A percentile compares a stretch with the other conserved stretches of the same genome.
Conservation (phyloP, 805 yeast genomes). For the Cyberlindnera euphorbiae region DNA sequence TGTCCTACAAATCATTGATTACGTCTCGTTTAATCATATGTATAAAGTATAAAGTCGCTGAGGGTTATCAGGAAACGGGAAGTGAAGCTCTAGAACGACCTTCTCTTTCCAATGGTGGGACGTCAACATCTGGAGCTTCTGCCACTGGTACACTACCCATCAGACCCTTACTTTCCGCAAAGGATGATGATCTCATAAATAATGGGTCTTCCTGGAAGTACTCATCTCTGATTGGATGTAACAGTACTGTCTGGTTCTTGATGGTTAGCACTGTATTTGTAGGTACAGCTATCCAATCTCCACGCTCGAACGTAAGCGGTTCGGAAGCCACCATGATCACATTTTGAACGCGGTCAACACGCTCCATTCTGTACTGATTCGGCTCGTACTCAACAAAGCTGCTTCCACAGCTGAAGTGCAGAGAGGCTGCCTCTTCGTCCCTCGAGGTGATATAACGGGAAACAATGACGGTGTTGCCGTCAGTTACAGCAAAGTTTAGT, state of each 20-base stretch:
- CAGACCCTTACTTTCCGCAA: conserved; percentile 88
- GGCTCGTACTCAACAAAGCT: conserved; percentile 85
- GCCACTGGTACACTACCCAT: conserved; percentile 85
- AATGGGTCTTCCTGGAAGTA: conserved; percentile 72
- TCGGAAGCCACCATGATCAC: conserved; percentile 97
- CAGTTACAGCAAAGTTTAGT: conserved; percentile 91
- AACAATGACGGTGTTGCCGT: conserved; percentile 82
- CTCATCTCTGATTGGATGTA: conserved; percentile 91
- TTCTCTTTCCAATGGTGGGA: conserved; percentile 79
- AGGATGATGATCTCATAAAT: conserved; percentile 64
- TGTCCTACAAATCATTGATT: no score
- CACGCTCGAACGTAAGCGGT: conserved; percentile 92
- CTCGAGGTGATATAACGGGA: conserved; percentile 84
- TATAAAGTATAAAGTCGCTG: no score
- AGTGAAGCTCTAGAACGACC: conserved; percentile 43
- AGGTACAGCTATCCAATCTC: conserved; percentile 97
- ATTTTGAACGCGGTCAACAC: conserved; percentile 87
- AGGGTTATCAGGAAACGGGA: no score
- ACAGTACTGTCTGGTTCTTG: conserved; percentile 75
- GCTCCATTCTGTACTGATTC: conserved; percentile 90
- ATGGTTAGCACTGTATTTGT: conserved; percentile 84
- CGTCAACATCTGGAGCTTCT: conserved; percentile 42
- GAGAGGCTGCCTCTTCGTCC: conserved; percentile 92
- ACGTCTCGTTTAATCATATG: no score
- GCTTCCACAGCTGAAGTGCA: conserved; percentile 92